Evolutionary conservation across 2,329 filamentous ascomycete species (phyloP), one percentile per base, ranked within the genome.

Genomic region (Fusarium burgessii): DNA sequence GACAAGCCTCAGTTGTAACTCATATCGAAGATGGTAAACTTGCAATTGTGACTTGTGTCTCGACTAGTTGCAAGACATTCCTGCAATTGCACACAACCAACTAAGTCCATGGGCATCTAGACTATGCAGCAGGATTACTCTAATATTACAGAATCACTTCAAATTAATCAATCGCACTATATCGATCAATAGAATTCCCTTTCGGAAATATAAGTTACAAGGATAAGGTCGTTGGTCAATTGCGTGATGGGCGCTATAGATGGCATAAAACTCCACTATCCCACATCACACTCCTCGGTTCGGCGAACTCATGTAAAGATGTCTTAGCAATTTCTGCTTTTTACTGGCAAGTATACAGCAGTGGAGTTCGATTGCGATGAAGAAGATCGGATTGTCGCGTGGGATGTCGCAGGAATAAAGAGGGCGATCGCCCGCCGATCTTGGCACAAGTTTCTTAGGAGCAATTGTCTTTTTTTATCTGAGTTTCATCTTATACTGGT

Each of bases 191-290:
- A 20, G 7, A 23, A 23, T 55, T 23, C 1, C 17, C 18, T 23
- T 25, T 27, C 20, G 23, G 23, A 23, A 59, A 35, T 42, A 40
- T 12, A 41, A 20, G 29, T 59, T 35, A 11, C 56, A 55, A 59
- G 56, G 56, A 33, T 59, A 10, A 29, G 47, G n/a, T 15, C 33
- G 38, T 33, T 59, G 27, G 63, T 66, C 63, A 57, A 66, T 66
- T 66, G 63, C 63, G 62, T 66, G 62, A 66, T 63, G 58, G 35
- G 7, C 15, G 49, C 40, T 46, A 51, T 40, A 36, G 62, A 66
- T 66, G 63, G 54, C 63, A 66, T 60, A 54, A 41, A 58, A 41
- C 61, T 55, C 63, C 46, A 66, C 46, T 58, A 42, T 51, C 61
- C 47, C 51, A 64, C 33, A 42, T 45, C 35, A 15, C 35, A 40